phyloP scores from a whole-genome alignment of 139 green algal species.

The Volvox reticuliferus region DNA sequence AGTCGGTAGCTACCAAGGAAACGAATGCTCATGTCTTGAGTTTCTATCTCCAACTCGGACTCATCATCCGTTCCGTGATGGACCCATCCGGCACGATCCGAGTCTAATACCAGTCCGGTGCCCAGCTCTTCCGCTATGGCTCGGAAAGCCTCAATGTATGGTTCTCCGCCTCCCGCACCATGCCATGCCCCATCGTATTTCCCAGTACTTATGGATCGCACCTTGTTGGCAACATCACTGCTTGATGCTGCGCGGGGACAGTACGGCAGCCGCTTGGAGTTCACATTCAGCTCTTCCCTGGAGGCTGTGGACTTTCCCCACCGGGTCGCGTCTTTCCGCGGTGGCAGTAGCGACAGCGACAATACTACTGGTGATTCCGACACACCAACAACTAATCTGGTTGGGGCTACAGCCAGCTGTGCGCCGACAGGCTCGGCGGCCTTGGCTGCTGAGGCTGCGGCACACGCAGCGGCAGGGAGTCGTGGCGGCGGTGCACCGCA shows the following conservation, averaged over 20 bases:
- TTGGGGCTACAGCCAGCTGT: neutral
- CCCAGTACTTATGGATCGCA: constrained; percentile 41
- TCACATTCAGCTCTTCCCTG: neutral
- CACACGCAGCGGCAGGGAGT: neutral
- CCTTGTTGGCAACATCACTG: constrained; percentile 23
- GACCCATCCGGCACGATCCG: too few relatives aligned
- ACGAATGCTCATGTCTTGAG: too few relatives aligned
- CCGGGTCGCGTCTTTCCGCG: neutral
- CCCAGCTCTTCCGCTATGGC: too few relatives aligned
- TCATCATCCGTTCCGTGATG: too few relatives aligned
- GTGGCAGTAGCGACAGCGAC: neutral
- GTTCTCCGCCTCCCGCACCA: neutral
- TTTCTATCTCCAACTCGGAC: too few relatives aligned
- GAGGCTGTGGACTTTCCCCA: neutral
- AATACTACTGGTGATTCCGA: neutral
- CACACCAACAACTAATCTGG: neutral
- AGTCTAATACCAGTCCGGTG: too few relatives aligned
- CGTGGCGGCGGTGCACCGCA: neutral
- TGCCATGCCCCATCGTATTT: neutral
- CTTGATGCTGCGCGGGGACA: neutral
- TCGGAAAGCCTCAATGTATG: too few relatives aligned
- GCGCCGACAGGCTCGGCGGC: neutral
- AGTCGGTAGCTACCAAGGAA: too few relatives aligned
- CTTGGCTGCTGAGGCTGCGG: neutral
- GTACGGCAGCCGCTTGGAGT: constrained; percentile 24